A percentile compares a stretch with the other conserved stretches of the same genome.
Conservation (phyloP, 2,329 filamentous ascomycete species). For the Stachybotrys chartarum region DNA sequence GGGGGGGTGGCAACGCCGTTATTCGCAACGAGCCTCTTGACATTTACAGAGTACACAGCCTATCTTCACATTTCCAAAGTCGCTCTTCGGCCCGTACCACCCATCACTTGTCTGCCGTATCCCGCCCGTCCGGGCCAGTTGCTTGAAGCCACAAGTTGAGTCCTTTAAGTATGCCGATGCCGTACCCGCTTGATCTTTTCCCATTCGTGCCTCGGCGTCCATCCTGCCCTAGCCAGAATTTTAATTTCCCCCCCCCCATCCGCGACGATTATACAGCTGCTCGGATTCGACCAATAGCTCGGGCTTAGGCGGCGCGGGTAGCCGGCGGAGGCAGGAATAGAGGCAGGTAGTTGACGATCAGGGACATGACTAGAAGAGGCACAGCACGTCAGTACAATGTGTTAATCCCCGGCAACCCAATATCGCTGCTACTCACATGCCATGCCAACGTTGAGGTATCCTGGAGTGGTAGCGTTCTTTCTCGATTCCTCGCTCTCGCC, state of each 20-base stretch:
- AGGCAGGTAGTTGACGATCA: conserved; percentile 44
- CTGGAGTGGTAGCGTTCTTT: conserved; percentile 60
- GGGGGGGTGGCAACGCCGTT: too few species aligned
- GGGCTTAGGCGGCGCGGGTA: background rate
- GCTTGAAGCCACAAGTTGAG: too few species aligned
- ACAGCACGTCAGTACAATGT: background rate
- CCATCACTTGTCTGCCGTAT: too few species aligned
- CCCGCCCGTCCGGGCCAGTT: too few species aligned
- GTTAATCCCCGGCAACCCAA: conserved; percentile 3
- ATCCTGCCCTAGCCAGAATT: too few species aligned
- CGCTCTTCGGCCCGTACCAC: too few species aligned
- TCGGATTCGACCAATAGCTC: background rate
- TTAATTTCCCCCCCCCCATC: background rate
- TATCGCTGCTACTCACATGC: conserved; percentile 47
- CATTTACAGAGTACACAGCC: too few species aligned
- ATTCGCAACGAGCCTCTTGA: too few species aligned
- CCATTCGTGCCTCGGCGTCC: too few species aligned
- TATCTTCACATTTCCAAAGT: too few species aligned
- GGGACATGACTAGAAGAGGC: conserved; percentile 45
- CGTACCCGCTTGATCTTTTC: too few species aligned
- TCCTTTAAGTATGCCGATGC: too few species aligned
- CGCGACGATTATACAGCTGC: background rate
- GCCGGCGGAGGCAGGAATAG: conserved; percentile 38
- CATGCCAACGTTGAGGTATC: conserved; percentile 70
- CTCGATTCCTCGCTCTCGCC: conserved; percentile 63